Evolutionary conservation across 257 asterid genomes (phyloP).

Genomic region (Solanum okadae): DNA sequence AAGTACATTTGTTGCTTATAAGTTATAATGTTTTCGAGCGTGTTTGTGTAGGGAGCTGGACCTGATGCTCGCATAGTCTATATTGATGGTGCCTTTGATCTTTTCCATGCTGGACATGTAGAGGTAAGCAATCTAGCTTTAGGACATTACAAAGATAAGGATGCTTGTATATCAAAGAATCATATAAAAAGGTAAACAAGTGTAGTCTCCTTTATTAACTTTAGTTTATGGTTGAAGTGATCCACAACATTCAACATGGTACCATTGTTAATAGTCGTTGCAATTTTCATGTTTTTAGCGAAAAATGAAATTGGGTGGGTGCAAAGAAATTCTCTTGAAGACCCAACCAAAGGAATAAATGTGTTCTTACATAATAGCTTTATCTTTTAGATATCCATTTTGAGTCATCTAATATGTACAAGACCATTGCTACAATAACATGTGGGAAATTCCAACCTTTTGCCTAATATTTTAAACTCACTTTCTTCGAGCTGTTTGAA

Average conservation of each 20-base stretch:
- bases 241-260: not conserved
- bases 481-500: not conserved
- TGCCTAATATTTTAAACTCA: not conserved
- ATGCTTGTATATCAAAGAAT: not conserved
- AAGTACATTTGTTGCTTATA: slow-evolving; percentile 6
- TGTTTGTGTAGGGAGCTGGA: slow-evolving; percentile 62
- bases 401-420: not conserved
- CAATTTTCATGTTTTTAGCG: not conserved
- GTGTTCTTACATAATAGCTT: not conserved
- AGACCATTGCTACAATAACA: not conserved
- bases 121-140: slow-evolving; percentile 27
- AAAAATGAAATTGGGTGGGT: not conserved
- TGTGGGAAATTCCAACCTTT: not conserved
- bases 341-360: not conserved
- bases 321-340: not conserved
- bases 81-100: slow-evolving; percentile 99
- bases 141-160: not conserved
- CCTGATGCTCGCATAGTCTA: slow-evolving; percentile 94
- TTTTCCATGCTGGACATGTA: slow-evolving; percentile 99
- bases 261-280: not conserved
- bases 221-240: not conserved
- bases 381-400: not conserved
- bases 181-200: not conserved
- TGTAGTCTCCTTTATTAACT: not conserved
- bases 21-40: slow-evolving; percentile 4